phyloP scores from a whole-genome alignment of 345 rosid species.

The Carallia brachiata region DNA sequence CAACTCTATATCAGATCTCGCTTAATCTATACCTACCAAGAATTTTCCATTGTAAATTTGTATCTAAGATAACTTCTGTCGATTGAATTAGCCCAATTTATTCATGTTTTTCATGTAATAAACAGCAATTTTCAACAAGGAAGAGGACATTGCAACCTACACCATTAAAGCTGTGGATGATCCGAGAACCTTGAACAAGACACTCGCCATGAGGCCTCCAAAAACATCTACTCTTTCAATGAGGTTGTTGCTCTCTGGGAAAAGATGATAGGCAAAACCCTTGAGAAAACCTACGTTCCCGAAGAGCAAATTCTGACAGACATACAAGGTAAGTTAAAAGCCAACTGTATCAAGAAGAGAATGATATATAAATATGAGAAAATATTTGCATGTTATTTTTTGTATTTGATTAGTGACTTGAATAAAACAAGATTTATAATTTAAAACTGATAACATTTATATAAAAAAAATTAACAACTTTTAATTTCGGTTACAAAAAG shows the following conservation, averaged over 20 bases:
- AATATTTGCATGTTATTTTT: too few relatives aligned
- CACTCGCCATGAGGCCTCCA: slow-evolving; percentile 23
- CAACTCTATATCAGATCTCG: too few relatives aligned
- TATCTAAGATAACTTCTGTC: too few relatives aligned
- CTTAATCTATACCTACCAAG: too few relatives aligned
- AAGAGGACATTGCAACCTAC: slow-evolving; percentile 24
- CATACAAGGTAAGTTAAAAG: slow-evolving; percentile 25
- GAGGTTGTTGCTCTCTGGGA: slow-evolving; percentile 35
- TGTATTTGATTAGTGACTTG: too few relatives aligned
- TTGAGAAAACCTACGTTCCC: slow-evolving; percentile 23
- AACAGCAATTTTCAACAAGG: slow-evolving; percentile 21
- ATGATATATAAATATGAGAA: too few relatives aligned
- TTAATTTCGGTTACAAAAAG: too few relatives aligned
- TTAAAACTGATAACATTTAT: too few relatives aligned
- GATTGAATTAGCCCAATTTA: not conserved
- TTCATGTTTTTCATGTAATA: not conserved
- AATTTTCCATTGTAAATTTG: too few relatives aligned
- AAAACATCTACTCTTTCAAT: slow-evolving; percentile 23
- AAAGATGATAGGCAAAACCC: slow-evolving; percentile 34
- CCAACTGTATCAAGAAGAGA: too few relatives aligned
- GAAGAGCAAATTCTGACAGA: slow-evolving; percentile 32
- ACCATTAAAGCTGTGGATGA: slow-evolving; percentile 39
- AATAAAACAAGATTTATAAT: too few relatives aligned
- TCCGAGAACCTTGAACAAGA: slow-evolving; percentile 39
- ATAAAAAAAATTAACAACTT: too few relatives aligned